Base-by-base conservation (phyloP, 176 grass and related monocot species). In the Phoenix roebelenii region DNA sequence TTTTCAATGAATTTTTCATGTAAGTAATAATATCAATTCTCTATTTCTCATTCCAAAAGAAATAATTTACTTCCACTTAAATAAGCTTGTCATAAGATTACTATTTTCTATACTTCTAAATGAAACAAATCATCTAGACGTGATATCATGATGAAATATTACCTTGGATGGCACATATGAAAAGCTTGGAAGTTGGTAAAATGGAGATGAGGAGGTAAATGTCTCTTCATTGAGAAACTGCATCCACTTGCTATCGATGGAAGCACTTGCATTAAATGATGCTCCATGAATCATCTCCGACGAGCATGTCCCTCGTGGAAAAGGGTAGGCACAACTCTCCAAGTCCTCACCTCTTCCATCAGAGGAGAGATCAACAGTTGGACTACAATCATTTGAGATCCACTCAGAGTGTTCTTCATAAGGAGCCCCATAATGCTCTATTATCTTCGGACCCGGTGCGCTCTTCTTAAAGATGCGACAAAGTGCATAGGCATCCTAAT, bases 401-500 rank as follows among this genome's bases (percentile, higher is more conserved):
- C 87, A 92, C 61, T 82, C 83, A 58, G 70, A 75, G 18, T 77
- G 73, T 51, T 76, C 84, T 0, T 51, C 54, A 39, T 59, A 77
- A 57, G 73, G 62, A 15, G 66, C 72, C 16, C 84, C 81, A 14
- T 85, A 85, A 25, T 98, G 81, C 60, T 89, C 94, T 14, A 85
- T 81, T 58, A 98, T 93, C 61, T 93, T 92, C 12, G 87, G 84
- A 51, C 82, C 76, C 2, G 87, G 94, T 0, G 76, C 82, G 1
- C 80, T 86, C 70, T 99, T 99, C 79, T 99, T 99, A 64, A 92
- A 98, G 49, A 99, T 83, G 17, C 94, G 84, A 55, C 94, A 98
- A 50, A 93, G 71, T 49, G 94, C 94, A 24, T 99, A 98, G 3
- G 85, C 83, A 16, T 98, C 94, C 94, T 35, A 35, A 9, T 9